phyloP scores from a whole-genome alignment of 2,329 filamentous ascomycete species.

The Capronia coronata region DNA sequence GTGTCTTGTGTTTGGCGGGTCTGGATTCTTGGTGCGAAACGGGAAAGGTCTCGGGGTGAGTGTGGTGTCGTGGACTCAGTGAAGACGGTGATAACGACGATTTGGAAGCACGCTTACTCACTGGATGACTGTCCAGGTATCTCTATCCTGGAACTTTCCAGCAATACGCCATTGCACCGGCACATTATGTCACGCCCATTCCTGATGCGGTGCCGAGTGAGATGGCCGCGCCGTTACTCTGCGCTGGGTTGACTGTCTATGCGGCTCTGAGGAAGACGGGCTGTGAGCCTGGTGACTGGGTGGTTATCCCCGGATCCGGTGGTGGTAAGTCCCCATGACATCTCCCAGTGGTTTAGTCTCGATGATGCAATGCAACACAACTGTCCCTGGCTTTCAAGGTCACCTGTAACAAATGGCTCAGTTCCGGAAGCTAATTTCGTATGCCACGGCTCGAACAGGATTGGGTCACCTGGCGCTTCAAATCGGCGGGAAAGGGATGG shows the following conservation, averaged over 20 bases:
- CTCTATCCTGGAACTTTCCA: slow-evolving; percentile 37
- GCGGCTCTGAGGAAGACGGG: slow-evolving; percentile 44
- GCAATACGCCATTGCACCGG: slow-evolving; percentile 36
- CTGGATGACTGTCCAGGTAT: slow-evolving; percentile 5
- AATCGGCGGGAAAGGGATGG: slow-evolving; percentile 53
- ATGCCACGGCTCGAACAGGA: slow-evolving; percentile 53
- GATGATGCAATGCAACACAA: too few species aligned
- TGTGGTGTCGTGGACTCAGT: too few species aligned
- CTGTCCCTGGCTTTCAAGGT: too few species aligned
- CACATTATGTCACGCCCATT: slow-evolving; percentile 49
- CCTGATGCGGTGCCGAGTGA: slow-evolving; percentile 48
- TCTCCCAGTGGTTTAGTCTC: too few species aligned
- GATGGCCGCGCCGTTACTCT: slow-evolving; percentile 59
- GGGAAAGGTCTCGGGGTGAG: slow-evolving; percentile 10
- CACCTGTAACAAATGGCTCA: too few species aligned
- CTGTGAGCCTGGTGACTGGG: slow-evolving; percentile 30
- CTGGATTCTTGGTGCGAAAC: slow-evolving; percentile 10
- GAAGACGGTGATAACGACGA: slow-evolving; percentile 30
- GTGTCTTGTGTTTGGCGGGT: slow-evolving; percentile 32
- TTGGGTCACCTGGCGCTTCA: slow-evolving; percentile 58
- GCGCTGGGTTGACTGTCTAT: slow-evolving; percentile 55
- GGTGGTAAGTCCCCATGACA: slow-evolving; percentile 39
- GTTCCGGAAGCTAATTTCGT: too few species aligned
- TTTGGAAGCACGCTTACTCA: not conserved
- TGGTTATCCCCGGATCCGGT: slow-evolving; percentile 35